A percentile compares a stretch with the other conserved stretches of the same genome.
phyloP scores from a whole-genome alignment of 306 rosid genomes.

The Medicago ruthenica region DNA sequence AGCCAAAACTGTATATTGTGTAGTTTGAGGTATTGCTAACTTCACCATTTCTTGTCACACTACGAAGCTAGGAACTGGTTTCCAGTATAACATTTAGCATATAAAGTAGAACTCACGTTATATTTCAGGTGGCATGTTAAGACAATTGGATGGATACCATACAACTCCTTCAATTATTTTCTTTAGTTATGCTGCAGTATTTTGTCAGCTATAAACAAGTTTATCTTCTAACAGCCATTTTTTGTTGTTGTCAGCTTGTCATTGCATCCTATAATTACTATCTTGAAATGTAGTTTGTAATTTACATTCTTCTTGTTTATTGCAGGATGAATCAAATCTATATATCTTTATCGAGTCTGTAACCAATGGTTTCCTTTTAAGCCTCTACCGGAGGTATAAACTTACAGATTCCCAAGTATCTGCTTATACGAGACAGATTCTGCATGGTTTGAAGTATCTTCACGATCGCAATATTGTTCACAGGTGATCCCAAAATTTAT shows the following conservation, averaged over 20 bases:
- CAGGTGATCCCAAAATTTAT: conserved; percentile 17
- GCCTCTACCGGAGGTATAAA: conserved; percentile 31
- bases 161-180: not conserved
- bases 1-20: conserved; percentile 8
- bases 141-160: not conserved
- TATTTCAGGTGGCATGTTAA: conserved; percentile 12
- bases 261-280: conserved; percentile 6
- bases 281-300: conserved; percentile 28
- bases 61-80: conserved; percentile 4
- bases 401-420: conserved; percentile 34
- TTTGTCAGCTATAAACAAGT: conserved; percentile 6
- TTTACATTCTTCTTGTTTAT: not conserved
- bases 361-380: conserved; percentile 30
- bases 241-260: conserved; percentile 22
- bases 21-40: conserved; percentile 17
- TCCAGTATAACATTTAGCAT: conserved; percentile 31
- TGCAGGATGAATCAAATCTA: conserved; percentile 32
- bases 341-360: conserved; percentile 19
- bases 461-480: conserved; percentile 33
- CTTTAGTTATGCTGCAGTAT: conserved; percentile 6
- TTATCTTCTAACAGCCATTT: conserved; percentile 7
- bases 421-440: conserved; percentile 31
- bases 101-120: conserved; percentile 2
- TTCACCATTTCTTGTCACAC: not conserved
- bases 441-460: conserved; percentile 22